phyloP scores from a whole-genome alignment of 1,284 basidiomycete species.

The Rhodotorula sp. region DNA sequence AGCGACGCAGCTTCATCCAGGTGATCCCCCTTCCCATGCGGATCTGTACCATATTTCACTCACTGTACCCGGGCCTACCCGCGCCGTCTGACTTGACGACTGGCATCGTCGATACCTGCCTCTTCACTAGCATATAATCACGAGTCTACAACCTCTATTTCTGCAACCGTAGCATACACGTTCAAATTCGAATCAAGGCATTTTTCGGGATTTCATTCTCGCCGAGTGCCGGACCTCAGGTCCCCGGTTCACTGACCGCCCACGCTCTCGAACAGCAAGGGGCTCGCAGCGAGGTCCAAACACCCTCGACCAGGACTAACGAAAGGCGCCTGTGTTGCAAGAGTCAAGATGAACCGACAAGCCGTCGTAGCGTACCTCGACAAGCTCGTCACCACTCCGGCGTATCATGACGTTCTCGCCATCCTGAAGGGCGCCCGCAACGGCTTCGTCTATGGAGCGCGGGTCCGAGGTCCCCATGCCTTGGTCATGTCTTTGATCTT shows the following conservation, averaged over 20 bases:
- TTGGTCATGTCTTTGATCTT: slow-evolving; percentile 98
- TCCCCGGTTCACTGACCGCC: too few relatives aligned
- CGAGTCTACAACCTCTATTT: background rate
- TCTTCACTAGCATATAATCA: background rate
- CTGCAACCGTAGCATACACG: too few relatives aligned
- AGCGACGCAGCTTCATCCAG: background rate
- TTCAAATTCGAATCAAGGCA: too few relatives aligned
- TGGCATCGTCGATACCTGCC: background rate
- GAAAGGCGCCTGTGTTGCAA: background rate
- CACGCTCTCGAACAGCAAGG: too few relatives aligned
- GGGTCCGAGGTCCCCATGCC: slow-evolving; percentile 87
- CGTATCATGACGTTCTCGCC: slow-evolving; percentile 83
- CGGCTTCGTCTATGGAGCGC: slow-evolving; percentile 81
- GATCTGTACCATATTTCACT: too few relatives aligned
- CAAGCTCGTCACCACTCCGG: slow-evolving; percentile 56
- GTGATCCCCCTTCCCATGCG: background rate
- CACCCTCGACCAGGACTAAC: background rate
- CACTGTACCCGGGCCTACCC: too few relatives aligned
- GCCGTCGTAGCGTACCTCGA: slow-evolving; percentile 12
- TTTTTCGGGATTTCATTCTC: too few relatives aligned
- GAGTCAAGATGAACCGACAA: too few relatives aligned
- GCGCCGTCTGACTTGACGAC: too few relatives aligned
- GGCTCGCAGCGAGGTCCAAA: too few relatives aligned
- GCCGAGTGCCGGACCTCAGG: too few relatives aligned
- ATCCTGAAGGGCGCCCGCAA: slow-evolving; percentile 94